Evolutionary conservation across 75 land plant species (phyloP).

Genomic region (Azolla pinnata): DNA sequence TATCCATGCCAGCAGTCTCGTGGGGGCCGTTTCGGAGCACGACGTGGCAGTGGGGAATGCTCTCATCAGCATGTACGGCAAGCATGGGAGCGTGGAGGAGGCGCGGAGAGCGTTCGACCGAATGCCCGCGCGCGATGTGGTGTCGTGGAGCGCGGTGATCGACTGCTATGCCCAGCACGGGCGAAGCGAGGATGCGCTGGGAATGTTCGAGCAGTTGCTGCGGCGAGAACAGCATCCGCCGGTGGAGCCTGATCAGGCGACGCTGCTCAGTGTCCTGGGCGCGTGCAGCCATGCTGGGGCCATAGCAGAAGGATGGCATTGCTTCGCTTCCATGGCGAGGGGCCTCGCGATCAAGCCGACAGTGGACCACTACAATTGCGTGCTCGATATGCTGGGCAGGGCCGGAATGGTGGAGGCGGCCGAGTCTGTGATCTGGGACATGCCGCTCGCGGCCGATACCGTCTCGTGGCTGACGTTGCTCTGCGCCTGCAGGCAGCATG

Average conservation of each 20-base stretch:
- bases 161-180: not conserved
- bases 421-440: conserved; percentile 7
- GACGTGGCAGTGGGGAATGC: too few species aligned
- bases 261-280: not conserved
- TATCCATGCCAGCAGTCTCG: too few species aligned
- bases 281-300: not conserved
- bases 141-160: not conserved
- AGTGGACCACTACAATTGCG: conserved; percentile 17
- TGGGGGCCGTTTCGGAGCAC: too few species aligned
- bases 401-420: conserved; percentile 11
- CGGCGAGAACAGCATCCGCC: not conserved
- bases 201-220: not conserved
- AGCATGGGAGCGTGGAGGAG: not conserved
- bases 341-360: not conserved
- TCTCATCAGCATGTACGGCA: not conserved
- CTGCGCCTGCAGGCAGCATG: conserved; percentile 39
- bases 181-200: not conserved
- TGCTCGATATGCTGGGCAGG: conserved; percentile 20
- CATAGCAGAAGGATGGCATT: not conserved
- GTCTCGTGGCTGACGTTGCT: conserved; percentile 31
- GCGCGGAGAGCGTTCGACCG: not conserved
- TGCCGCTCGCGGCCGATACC: conserved; percentile 15
- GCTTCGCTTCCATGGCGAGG: not conserved
- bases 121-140: not conserved
- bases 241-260: not conserved